phyloP scores from a whole-genome alignment of 768 basidiomycete genomes.

The Boletus patriciae region DNA sequence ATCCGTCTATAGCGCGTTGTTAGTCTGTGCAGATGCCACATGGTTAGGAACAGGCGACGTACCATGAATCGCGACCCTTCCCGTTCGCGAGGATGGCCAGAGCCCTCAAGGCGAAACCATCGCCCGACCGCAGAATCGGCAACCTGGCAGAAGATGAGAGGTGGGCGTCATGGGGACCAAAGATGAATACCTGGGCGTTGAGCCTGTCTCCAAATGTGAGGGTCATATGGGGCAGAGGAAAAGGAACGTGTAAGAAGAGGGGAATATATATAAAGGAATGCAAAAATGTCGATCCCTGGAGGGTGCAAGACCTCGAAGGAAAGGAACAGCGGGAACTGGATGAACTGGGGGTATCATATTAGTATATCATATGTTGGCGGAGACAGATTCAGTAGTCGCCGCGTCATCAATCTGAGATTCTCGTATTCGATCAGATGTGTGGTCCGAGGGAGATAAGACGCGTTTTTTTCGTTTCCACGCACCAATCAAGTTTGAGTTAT shows the following conservation, averaged over 20 bases:
- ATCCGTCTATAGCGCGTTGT: slow-evolving; percentile 53
- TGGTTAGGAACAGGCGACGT: slow-evolving; percentile 14
- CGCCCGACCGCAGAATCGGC: slow-evolving; percentile 49
- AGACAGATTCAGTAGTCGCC: slow-evolving; percentile 8
- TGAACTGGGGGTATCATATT: slow-evolving; percentile 11
- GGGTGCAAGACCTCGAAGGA: slow-evolving; percentile 6
- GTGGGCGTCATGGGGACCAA: background rate
- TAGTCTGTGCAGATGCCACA: background rate
- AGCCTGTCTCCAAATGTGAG: slow-evolving; percentile 42
- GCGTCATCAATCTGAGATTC: slow-evolving; percentile 24
- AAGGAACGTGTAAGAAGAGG: slow-evolving; percentile 19
- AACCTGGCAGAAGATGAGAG: slow-evolving; percentile 27
- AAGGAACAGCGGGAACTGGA: background rate
- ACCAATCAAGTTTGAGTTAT: slow-evolving; percentile 1
- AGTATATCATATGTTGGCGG: slow-evolving; percentile 10
- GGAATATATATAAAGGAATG: slow-evolving; percentile 26
- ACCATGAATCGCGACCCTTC: slow-evolving; percentile 63
- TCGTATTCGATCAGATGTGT: slow-evolving; percentile 13
- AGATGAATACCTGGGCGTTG: slow-evolving; percentile 39
- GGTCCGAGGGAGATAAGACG: slow-evolving; percentile 28
- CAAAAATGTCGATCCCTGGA: slow-evolving; percentile 3
- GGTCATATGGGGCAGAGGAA: slow-evolving; percentile 31
- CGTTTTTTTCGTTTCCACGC: slow-evolving; percentile 9
- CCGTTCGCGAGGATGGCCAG: slow-evolving; percentile 62
- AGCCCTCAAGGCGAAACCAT: slow-evolving; percentile 75